Evolutionary conservation across 2,329 filamentous ascomycete genomes (phyloP).

Genomic region (Nemania bipapillata): DNA sequence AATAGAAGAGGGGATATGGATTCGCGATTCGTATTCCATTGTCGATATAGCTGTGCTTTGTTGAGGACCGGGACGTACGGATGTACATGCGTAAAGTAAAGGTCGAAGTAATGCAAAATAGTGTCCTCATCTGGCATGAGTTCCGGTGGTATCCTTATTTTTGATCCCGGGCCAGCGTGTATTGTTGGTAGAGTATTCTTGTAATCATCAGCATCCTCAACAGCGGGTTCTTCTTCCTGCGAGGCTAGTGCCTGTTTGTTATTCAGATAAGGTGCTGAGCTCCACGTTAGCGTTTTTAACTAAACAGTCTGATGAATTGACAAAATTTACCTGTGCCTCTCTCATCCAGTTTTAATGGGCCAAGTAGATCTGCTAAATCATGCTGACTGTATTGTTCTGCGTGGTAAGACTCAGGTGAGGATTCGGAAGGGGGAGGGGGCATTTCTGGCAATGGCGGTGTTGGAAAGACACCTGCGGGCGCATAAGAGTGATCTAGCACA

Average conservation of each 20-base stretch:
- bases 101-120: constrained; percentile 83
- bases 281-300: constrained; percentile 29
- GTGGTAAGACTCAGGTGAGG: constrained; percentile 64
- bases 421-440: constrained; percentile 52
- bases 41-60: constrained; percentile 82
- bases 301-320: background rate
- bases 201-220: constrained; percentile 78
- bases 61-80: constrained; percentile 92
- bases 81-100: constrained; percentile 90
- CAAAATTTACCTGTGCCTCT: constrained; percentile 80
- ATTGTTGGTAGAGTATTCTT: constrained; percentile 76
- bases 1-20: constrained; percentile 88
- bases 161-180: constrained; percentile 74
- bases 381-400: constrained; percentile 74
- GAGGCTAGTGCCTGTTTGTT: constrained; percentile 59
- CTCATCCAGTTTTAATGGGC: constrained; percentile 87
- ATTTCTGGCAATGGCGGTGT: constrained; percentile 63
- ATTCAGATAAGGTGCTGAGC: constrained; percentile 82
- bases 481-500: constrained; percentile 64
- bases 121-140: constrained; percentile 91
- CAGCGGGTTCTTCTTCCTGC: constrained; percentile 68
- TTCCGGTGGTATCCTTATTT: constrained; percentile 87
- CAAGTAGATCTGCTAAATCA: constrained; percentile 81
- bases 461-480: constrained; percentile 63
- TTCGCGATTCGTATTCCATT: constrained; percentile 86